phyloP scores from a whole-genome alignment of 108 stramenopile species.

The Skeletonema costatum region DNA sequence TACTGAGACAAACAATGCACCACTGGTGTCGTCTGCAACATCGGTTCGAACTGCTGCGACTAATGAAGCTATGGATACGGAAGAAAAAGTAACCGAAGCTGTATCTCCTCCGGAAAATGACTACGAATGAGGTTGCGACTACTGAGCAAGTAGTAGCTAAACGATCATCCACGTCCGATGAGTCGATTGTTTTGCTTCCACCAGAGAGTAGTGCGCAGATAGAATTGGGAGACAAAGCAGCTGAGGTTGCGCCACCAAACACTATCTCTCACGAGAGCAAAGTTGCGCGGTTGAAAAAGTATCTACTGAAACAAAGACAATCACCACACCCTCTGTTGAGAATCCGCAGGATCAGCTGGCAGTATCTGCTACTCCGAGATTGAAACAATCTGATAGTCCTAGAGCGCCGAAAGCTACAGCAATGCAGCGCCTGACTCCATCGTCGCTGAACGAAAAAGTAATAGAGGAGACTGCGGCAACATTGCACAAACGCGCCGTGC shows the following conservation, averaged over 20 bases:
- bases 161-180: background rate
- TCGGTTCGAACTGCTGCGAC: background rate
- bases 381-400: background rate
- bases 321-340: background rate
- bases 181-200: background rate
- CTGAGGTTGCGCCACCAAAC: background rate
- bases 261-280: background rate
- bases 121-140: background rate
- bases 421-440: background rate
- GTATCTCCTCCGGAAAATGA: background rate
- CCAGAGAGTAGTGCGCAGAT: background rate
- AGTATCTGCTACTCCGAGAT: background rate
- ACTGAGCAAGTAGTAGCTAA: background rate
- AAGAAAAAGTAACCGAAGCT: background rate
- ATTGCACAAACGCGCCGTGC: constrained; percentile 5
- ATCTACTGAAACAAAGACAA: background rate
- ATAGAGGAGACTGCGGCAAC: background rate
- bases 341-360: background rate
- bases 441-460: background rate
- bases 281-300: background rate
- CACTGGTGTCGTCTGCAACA: background rate
- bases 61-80: background rate
- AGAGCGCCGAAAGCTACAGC: background rate
- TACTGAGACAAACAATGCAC: too few relatives aligned
- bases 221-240: background rate